Base-by-base conservation (phyloP, 2,329 filamentous ascomycete genomes). In the Lasiodiplodia theobromae region DNA sequence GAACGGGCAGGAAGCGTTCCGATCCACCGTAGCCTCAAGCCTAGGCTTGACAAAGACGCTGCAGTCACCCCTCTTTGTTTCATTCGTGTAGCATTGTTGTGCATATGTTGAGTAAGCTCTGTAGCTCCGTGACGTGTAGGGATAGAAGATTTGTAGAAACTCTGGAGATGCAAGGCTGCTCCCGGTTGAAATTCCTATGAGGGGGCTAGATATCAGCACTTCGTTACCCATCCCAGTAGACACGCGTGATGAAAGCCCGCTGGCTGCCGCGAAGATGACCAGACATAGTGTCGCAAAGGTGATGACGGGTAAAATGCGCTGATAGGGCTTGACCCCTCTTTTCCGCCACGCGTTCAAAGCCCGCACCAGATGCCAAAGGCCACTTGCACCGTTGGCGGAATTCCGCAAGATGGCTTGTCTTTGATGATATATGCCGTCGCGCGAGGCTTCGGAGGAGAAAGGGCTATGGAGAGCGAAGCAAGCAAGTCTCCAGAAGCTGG, bases 351-450 rank as follows among this genome's bases (percentile, higher is more conserved):
- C 21, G 49, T 28, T 53, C 6, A 62, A 7, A 16, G 60, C 23
- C 12, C 8, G 4, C 2, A 58, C 2, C 6, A 69, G 37, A 18
- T 31, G 47, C 31, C 31, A 64, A 6, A 68, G 25, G 2, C 53
- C 68, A 18, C 28, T 53, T 2, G 38, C n/a, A 34, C 47, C 67
- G 38, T 28, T 68, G 11, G 67, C 51, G 5, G 69, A 63, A 38
- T 70, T 70, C 3, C 69, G 66, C 3, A 70, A 60, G 4, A 66
- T 57, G 4, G 66, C 69, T 49, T 70, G 69, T 31, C 53, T 38
- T 34, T 69, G 75, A 34, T 77, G 74, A 52, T 77, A 70, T 1
- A 77, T 25, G 2, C 60, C 70, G 51, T 77, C 75, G 10, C 70
- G 70, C 3, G 72, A 25, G 2, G 68, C 4, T 52, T 47, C 2